Conservation (phyloP, 208 protist genomes). For the Trypanosoma scelopori region DNA sequence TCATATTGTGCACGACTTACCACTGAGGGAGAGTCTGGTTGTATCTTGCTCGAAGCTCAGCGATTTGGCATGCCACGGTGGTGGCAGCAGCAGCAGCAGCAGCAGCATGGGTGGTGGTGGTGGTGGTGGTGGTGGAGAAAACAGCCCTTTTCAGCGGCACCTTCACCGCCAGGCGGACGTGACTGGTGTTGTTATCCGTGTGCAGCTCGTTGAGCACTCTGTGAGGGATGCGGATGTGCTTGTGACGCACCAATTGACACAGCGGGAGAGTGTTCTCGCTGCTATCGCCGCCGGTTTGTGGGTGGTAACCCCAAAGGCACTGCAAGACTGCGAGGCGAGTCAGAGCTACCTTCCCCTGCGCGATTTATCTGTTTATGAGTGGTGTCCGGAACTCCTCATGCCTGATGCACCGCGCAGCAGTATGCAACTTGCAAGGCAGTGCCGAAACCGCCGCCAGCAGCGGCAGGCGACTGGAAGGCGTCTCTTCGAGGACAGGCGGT, state of each 20-base stretch:
- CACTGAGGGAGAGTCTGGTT: constrained; percentile 8
- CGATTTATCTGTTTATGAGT: constrained; percentile 39
- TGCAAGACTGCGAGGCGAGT: constrained; percentile 31
- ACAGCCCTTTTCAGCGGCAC: constrained; percentile 17
- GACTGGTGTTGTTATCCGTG: constrained; percentile 1
- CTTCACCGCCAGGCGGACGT: constrained; percentile 5
- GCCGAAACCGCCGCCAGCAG: constrained; percentile 23
- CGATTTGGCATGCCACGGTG: background rate
- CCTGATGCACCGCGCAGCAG: constrained; percentile 19
- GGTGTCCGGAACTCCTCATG: constrained; percentile 37
- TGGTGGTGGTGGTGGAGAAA: too few species aligned
- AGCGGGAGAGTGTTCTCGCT: constrained; percentile 67
- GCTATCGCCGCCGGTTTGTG: constrained; percentile 61
- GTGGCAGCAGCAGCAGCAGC: background rate
- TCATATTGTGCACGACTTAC: constrained; percentile 27
- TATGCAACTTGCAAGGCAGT: constrained; percentile 33
- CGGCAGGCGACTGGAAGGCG: constrained; percentile 25
- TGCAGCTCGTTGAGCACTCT: constrained; percentile 26
- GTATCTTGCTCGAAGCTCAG: constrained; percentile 15
- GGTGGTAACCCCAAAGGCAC: constrained; percentile 46
- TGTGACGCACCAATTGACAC: constrained; percentile 61
- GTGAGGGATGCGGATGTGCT: constrained; percentile 56
- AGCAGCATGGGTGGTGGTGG: too few species aligned
- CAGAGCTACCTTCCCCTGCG: constrained; percentile 23
- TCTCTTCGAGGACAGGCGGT: constrained; percentile 27